phyloP scores from a whole-genome alignment of 768 basidiomycete genomes.

The Leucosporidium yakuticum region DNA sequence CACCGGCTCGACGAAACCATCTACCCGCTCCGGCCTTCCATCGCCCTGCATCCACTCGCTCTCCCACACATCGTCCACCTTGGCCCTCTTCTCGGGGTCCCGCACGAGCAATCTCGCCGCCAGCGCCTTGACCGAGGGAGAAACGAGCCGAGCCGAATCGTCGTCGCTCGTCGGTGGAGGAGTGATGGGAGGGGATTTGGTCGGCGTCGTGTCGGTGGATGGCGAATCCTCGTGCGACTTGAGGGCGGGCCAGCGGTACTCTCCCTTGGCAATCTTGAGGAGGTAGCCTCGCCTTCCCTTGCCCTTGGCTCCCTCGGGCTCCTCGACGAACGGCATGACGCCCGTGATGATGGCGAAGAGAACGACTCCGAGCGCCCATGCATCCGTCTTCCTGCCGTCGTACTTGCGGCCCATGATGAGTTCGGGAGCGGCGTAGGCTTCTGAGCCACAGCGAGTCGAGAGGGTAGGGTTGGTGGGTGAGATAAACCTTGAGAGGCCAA shows the following conservation, averaged over 20 bases:
- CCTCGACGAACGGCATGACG: slow-evolving; percentile 61
- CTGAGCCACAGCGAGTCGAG: slow-evolving; percentile 75
- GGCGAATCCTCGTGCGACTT: background rate
- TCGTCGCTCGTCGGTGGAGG: background rate
- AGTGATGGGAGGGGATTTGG: background rate
- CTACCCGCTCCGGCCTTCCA: slow-evolving; percentile 40
- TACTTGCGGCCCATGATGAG: slow-evolving; percentile 62
- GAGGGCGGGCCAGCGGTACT: slow-evolving; percentile 62
- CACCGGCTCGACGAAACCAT: background rate
- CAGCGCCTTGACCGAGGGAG: slow-evolving; percentile 51
- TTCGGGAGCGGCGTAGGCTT: slow-evolving; percentile 80
- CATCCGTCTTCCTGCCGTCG: slow-evolving; percentile 77
- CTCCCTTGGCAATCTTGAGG: slow-evolving; percentile 71
- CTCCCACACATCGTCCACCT: slow-evolving; percentile 60
- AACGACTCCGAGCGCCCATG: slow-evolving; percentile 86
- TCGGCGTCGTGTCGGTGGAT: background rate
- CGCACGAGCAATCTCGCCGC: slow-evolving; percentile 62
- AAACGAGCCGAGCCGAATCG: slow-evolving; percentile 38
- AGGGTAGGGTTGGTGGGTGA: slow-evolving; percentile 59
- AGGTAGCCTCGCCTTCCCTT: slow-evolving; percentile 52
- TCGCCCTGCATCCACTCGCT: slow-evolving; percentile 50
- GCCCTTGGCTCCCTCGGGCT: background rate
- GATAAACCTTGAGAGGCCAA: slow-evolving; percentile 80
- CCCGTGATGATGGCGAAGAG: slow-evolving; percentile 69
- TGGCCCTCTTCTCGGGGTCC: slow-evolving; percentile 61